These are phyloP conservation scores for Saturnispora serradocipensis DNA, from an alignment of 805 yeast genomes.

Conservation along the genomic window DNA sequence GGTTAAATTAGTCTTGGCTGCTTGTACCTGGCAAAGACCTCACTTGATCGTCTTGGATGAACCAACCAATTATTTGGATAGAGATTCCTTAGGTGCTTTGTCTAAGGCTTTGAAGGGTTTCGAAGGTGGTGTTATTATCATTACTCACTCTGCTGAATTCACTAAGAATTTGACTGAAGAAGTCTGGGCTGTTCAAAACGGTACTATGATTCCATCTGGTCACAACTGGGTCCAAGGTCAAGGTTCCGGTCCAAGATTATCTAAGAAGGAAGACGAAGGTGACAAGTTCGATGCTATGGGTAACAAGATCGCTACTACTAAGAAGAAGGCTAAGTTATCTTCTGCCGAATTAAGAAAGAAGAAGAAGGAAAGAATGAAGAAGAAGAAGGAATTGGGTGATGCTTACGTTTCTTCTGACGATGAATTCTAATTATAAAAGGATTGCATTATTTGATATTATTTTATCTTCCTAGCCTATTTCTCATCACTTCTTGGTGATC, in stretches of 20 bases:
- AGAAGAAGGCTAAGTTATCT: conserved; percentile 96
- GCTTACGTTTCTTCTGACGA: conserved; percentile 93
- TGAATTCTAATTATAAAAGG: conserved; percentile 47
- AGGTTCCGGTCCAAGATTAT: conserved; percentile 99
- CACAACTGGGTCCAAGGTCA: conserved; percentile 99
- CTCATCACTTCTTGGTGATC: neutral
- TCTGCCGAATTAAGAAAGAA: conserved; percentile 99
- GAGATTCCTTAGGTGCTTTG: conserved; percentile 99
- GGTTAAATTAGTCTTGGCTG: conserved; percentile 99
- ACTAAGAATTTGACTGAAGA: conserved; percentile 99
- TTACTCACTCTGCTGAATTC: conserved; percentile 99
- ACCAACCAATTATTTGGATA: conserved; percentile 98
- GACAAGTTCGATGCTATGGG: conserved; percentile 99
- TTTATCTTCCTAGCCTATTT: neutral
- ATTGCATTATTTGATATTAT: neutral
- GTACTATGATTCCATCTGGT: conserved; percentile 99
- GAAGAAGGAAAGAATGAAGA: conserved; percentile 99
- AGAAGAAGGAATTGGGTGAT: conserved; percentile 99
- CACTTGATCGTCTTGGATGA: conserved; percentile 98
- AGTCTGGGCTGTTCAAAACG: conserved; percentile 99
- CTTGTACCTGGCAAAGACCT: conserved; percentile 99
- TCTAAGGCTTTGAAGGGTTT: conserved; percentile 97
- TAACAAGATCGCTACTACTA: conserved; percentile 94
- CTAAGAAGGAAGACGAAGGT: conserved; percentile 90
- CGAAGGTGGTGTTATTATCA: conserved; percentile 99